Conservation (phyloP, 768 basidiomycete genomes). For the Hemileccinum impolitum region DNA sequence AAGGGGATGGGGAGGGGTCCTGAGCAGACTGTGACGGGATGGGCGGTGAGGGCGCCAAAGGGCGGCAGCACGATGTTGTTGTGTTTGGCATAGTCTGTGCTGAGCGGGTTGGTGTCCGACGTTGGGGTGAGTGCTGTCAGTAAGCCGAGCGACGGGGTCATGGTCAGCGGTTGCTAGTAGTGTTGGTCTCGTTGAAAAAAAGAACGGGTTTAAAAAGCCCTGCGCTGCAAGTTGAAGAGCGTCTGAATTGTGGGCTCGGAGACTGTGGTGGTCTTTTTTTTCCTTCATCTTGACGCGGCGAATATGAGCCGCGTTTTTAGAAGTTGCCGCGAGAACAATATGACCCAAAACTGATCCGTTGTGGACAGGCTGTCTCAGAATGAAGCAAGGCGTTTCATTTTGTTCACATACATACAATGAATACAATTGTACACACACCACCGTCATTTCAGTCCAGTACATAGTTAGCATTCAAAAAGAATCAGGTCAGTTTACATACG, state of each 20-base stretch:
- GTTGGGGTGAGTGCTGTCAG: slow-evolving; percentile 1
- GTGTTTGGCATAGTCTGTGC: neutral
- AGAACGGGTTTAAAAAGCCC: neutral
- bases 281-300: slow-evolving; percentile 4
- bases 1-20: neutral
- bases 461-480: neutral
- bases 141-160: slow-evolving; percentile 8
- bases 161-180: too few relatives aligned
- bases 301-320: neutral
- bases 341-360: neutral
- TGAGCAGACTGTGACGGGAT: too few relatives aligned
- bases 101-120: neutral
- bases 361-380: neutral
- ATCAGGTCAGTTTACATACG: slow-evolving; percentile 21
- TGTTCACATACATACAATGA: neutral
- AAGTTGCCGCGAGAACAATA: slow-evolving; percentile 5
- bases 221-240: neutral
- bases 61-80: neutral
- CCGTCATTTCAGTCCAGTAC: neutral
- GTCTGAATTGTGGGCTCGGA: too few relatives aligned
- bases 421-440: neutral
- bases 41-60: neutral
- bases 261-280: slow-evolving; percentile 1
- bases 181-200: neutral
- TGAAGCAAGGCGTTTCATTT: neutral